Conservation (phyloP, 2,329 filamentous ascomycete species). For the Balansia obtecta region DNA sequence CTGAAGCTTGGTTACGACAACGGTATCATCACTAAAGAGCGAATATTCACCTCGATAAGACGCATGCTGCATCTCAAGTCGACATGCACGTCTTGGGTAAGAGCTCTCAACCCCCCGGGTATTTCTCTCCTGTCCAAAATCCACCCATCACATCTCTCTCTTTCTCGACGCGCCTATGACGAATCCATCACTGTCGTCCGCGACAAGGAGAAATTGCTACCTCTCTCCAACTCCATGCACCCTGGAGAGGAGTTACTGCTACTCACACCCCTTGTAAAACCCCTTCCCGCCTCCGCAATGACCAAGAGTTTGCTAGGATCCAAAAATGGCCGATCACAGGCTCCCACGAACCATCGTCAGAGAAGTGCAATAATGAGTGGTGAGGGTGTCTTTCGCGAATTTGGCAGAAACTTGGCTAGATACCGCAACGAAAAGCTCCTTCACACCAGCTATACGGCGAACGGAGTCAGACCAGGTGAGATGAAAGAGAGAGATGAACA, state of each 20-base stretch:
- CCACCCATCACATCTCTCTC: conserved; percentile 66
- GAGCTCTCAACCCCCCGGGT: conserved; percentile 78
- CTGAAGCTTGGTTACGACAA: conserved; percentile 84
- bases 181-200: conserved; percentile 85
- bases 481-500: background rate
- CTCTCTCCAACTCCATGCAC: conserved; percentile 69
- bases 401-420: conserved; percentile 77
- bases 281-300: conserved; percentile 77
- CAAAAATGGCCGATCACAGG: conserved; percentile 24
- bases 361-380: conserved; percentile 68
- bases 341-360: conserved; percentile 33
- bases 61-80: conserved; percentile 72
- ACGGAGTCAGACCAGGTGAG: conserved; percentile 66
- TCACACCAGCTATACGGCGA: conserved; percentile 91
- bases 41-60: conserved; percentile 68
- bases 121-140: conserved; percentile 65
- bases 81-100: conserved; percentile 79
- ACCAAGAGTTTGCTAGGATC: conserved; percentile 56
- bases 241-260: conserved; percentile 81
- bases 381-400: conserved; percentile 81
- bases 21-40: conserved; percentile 69
- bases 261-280: conserved; percentile 80
- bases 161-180: conserved; percentile 82
- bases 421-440: conserved; percentile 76
- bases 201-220: conserved; percentile 75